Evolutionary conservation across 2,329 filamentous ascomycete genomes (phyloP).

Genomic region (Onygena corvina): DNA sequence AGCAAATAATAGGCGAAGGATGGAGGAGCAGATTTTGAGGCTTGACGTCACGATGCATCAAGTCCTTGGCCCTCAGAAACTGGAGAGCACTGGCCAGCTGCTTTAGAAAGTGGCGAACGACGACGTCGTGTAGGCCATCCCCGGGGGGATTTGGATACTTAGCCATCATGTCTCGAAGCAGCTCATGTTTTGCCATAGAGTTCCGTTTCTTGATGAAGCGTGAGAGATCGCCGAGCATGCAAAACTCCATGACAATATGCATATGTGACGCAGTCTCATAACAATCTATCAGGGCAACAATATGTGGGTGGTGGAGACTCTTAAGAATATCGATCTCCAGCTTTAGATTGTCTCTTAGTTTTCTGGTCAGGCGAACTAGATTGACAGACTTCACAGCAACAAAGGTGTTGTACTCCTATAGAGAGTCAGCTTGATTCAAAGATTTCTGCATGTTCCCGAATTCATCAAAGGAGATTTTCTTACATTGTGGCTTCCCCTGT

Average conservation of each 20-base stretch:
- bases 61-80: conserved; percentile 72
- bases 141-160: conserved; percentile 78
- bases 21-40: conserved; percentile 90
- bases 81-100: conserved; percentile 84
- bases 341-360: conserved; percentile 90
- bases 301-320: conserved; percentile 86
- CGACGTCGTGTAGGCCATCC: conserved; percentile 89
- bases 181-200: conserved; percentile 63
- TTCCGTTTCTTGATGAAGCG: conserved; percentile 93
- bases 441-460: neutral
- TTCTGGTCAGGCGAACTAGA: conserved; percentile 78
- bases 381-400: conserved; percentile 97
- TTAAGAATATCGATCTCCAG: conserved; percentile 93
- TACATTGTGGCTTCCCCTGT: conserved; percentile 74
- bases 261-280: conserved; percentile 77
- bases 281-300: conserved; percentile 91
- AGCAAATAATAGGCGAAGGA: conserved; percentile 61
- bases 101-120: conserved; percentile 90
- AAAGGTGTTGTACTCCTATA: conserved; percentile 52
- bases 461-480: conserved; percentile 25
- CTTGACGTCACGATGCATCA: conserved; percentile 94
- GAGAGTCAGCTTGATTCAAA: neutral
- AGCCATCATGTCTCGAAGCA: conserved; percentile 77
- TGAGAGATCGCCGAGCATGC: conserved; percentile 85
- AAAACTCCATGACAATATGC: conserved; percentile 98